Evolutionary conservation across 2,329 filamentous ascomycete genomes (phyloP).

Genomic region (Xylariaceae sp.): DNA sequence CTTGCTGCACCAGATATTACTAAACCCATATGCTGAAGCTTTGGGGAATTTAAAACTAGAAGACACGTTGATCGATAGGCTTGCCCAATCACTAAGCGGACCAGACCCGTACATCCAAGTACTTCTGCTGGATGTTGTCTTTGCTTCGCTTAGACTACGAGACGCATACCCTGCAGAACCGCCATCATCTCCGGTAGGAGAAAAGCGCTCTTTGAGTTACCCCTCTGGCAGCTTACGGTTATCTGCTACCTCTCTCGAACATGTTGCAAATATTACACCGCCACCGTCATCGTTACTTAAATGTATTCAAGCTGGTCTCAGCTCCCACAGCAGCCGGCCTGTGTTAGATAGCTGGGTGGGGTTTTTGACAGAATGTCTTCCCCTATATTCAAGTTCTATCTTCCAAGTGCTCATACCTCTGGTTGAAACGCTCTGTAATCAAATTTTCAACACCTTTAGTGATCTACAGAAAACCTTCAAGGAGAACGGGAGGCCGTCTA

Average conservation of each 20-base stretch:
- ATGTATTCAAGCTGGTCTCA: slow-evolving; percentile 80
- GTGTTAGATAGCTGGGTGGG: slow-evolving; percentile 91
- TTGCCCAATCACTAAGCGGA: slow-evolving; percentile 62
- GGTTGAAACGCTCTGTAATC: slow-evolving; percentile 83
- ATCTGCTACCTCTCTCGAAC: slow-evolving; percentile 41
- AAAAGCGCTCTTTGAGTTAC: slow-evolving; percentile 51
- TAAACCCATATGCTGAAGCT: slow-evolving; percentile 62
- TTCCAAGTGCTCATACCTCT: slow-evolving; percentile 90
- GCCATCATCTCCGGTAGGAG: slow-evolving; percentile 48
- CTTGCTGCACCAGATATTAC: slow-evolving; percentile 70
- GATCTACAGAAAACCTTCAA: slow-evolving; percentile 69
- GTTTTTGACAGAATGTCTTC: slow-evolving; percentile 81
- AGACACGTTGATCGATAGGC: slow-evolving; percentile 67
- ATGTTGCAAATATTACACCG: slow-evolving; percentile 41
- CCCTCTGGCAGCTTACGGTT: slow-evolving; percentile 43
- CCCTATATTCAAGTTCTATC: slow-evolving; percentile 79
- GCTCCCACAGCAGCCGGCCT: slow-evolving; percentile 70
- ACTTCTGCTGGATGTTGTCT: slow-evolving; percentile 76
- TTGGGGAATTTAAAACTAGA: slow-evolving; percentile 71
- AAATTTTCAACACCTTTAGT: slow-evolving; percentile 74
- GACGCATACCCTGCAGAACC: slow-evolving; percentile 45
- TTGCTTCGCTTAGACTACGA: slow-evolving; percentile 70
- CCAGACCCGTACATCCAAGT: slow-evolving; percentile 74
- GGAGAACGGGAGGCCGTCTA: slow-evolving; percentile 34
- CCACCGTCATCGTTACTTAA: slow-evolving; percentile 76